Evolutionary conservation across 768 basidiomycete species (phyloP).

Genomic region (Tricholoma matsutake): DNA sequence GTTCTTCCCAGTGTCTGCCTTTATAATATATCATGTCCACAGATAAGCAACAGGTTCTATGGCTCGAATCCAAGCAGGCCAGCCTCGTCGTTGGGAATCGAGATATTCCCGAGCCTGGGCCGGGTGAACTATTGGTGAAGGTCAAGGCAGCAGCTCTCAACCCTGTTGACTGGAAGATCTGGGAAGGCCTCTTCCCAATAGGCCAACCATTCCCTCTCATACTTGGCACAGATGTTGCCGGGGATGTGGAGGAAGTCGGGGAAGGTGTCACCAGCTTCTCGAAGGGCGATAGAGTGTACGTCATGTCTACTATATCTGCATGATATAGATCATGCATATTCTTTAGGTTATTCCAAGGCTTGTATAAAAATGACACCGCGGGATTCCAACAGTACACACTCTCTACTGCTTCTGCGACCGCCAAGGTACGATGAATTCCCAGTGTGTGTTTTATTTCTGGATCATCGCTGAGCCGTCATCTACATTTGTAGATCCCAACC

Average conservation of each 20-base stretch:
- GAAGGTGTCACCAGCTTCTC: constrained; percentile 47
- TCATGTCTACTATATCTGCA: neutral
- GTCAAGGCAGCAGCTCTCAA: constrained; percentile 15
- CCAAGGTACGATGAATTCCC: constrained; percentile 8
- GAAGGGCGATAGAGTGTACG: constrained; percentile 53
- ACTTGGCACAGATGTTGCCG: constrained; percentile 48
- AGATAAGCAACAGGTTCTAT: no score
- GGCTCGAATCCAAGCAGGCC: no score
- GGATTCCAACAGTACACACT: constrained; percentile 28
- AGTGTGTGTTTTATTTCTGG: constrained; percentile 20
- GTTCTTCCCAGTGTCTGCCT: no score
- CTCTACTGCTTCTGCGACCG: constrained; percentile 16
- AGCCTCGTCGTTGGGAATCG: no score
- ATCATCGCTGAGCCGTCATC: neutral
- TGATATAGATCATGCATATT: neutral
- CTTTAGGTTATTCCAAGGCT: constrained; percentile 10
- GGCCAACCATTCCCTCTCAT: constrained; percentile 32
- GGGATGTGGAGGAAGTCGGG: constrained; percentile 49
- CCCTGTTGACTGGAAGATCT: constrained; percentile 11
- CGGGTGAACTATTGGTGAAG: constrained; percentile 13
- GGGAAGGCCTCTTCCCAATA: neutral
- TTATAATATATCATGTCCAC: no score
- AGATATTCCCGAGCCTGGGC: constrained; percentile 4
- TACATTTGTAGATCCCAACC: constrained; percentile 18
- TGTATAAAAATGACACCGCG: constrained; percentile 5